Evolutionary conservation across 768 basidiomycete genomes (phyloP).

Genomic region (Leucogyrophana mollusca): DNA sequence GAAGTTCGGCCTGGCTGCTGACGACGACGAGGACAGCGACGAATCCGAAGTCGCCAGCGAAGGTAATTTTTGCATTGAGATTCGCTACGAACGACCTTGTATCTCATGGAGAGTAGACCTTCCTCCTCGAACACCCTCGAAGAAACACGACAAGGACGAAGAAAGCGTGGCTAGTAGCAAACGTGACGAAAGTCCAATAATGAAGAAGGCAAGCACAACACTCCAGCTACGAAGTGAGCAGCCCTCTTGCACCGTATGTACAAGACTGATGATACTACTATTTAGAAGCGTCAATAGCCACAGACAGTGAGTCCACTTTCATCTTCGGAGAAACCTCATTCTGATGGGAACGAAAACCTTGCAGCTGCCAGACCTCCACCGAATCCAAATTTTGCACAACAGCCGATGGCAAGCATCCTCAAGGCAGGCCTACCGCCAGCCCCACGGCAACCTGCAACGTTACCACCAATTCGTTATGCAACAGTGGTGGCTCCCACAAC

Average conservation of each 20-base stretch:
- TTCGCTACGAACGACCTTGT: constrained; percentile 8
- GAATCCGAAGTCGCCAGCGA: constrained; percentile 75
- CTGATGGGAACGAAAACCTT: constrained; percentile 13
- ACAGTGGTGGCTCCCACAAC: constrained; percentile 33
- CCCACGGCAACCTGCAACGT: constrained; percentile 47
- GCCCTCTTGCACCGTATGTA: constrained; percentile 5
- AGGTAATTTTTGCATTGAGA: constrained; percentile 40
- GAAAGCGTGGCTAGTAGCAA: constrained; percentile 72
- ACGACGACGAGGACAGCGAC: constrained; percentile 72
- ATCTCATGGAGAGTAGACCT: constrained; percentile 41
- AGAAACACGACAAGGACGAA: constrained; percentile 73
- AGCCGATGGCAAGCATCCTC: constrained; percentile 73
- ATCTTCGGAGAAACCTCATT: neutral
- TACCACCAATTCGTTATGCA: constrained; percentile 87
- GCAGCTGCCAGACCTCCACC: constrained; percentile 67
- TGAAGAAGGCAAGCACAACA: constrained; percentile 71
- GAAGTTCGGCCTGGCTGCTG: constrained; percentile 74
- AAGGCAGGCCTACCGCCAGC: constrained; percentile 68
- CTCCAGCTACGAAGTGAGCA: constrained; percentile 73
- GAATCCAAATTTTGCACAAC: constrained; percentile 77
- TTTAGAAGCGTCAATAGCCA: constrained; percentile 61
- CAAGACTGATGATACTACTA: constrained; percentile 13
- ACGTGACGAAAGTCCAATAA: constrained; percentile 73
- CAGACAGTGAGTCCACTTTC: constrained; percentile 49
- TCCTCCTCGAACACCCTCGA: constrained; percentile 61